phyloP scores from a whole-genome alignment of 2,329 filamentous ascomycete genomes.

The Sphaceloma murrayae region DNA sequence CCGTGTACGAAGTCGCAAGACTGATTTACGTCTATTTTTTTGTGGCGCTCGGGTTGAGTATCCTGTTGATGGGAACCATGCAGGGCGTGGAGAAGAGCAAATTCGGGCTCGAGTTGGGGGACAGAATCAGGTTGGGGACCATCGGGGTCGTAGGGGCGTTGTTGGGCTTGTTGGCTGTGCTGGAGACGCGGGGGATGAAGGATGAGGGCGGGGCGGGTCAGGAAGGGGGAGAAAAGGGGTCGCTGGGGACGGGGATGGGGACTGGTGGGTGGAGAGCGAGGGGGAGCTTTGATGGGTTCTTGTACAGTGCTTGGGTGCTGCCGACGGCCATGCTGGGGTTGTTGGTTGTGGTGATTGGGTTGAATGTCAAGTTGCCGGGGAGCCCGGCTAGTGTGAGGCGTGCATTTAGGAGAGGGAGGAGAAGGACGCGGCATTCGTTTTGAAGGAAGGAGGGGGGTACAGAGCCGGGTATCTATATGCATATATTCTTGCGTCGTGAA shows the following conservation, averaged over 20 bases:
- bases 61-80: slow-evolving; percentile 26
- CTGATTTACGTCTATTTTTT: slow-evolving; percentile 28
- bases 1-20: slow-evolving; percentile 19
- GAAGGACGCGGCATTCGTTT: slow-evolving; percentile 6
- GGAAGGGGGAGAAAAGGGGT: no score
- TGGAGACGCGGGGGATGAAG: slow-evolving; percentile 22
- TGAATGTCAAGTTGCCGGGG: slow-evolving; percentile 15
- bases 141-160: slow-evolving; percentile 23
- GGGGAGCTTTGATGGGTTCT: slow-evolving; percentile 22
- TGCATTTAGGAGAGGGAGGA: slow-evolving; percentile 3
- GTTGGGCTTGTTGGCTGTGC: slow-evolving; percentile 22
- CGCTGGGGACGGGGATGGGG: no score
- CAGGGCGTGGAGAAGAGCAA: slow-evolving; percentile 20
- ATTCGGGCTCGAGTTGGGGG: slow-evolving; percentile 20
- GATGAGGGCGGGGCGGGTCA: background rate
- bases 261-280: no score
- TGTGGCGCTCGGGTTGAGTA: slow-evolving; percentile 24
- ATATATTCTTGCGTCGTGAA: no score
- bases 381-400: slow-evolving; percentile 8
- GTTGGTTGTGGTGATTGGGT: slow-evolving; percentile 24
- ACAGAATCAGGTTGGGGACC: slow-evolving; percentile 24
- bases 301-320: slow-evolving; percentile 26
- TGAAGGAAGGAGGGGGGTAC: background rate
- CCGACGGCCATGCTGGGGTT: slow-evolving; percentile 26
- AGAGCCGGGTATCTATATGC: no score